phyloP scores from a whole-genome alignment of 768 basidiomycete species.

The Tulasnella sp. region DNA sequence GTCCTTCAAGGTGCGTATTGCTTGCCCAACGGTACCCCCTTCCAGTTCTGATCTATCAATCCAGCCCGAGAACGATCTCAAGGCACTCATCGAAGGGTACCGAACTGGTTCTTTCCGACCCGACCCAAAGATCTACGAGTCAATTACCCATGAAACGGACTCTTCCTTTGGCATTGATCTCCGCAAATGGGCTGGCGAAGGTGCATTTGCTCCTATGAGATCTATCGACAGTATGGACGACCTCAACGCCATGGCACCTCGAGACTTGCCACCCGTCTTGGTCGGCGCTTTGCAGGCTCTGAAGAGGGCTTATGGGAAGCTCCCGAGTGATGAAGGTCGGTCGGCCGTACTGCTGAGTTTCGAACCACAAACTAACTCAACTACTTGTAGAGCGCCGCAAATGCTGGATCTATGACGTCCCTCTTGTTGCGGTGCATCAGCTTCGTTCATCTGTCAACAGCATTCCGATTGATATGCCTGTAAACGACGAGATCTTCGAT shows the following conservation, averaged over 20 bases:
- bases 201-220: conserved; percentile 57
- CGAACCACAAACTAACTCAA: not conserved
- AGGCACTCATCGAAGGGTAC: conserved; percentile 84
- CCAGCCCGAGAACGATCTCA: conserved; percentile 82
- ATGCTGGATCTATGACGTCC: conserved; percentile 89
- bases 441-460: conserved; percentile 81
- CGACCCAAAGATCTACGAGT: conserved; percentile 78
- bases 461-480: conserved; percentile 51
- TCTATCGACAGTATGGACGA: conserved; percentile 30
- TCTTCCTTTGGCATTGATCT: conserved; percentile 90
- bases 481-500: conserved; percentile 53
- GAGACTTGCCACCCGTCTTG: conserved; percentile 72
- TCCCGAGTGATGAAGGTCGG: conserved; percentile 63
- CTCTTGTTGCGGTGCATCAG: conserved; percentile 74
- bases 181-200: conserved; percentile 79
- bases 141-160: conserved; percentile 74
- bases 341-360: conserved; percentile 9
- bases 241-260: conserved; percentile 29
- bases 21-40: not conserved
- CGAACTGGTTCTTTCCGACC: conserved; percentile 93
- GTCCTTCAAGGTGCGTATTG: conserved; percentile 45
- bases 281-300: conserved; percentile 61
- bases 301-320: conserved; percentile 55
- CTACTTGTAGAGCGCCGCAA: conserved; percentile 67
- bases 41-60: not conserved